A percentile compares a stretch with the other conserved stretches of the same genome.
These are phyloP conservation scores for Ulota crispa DNA, from an alignment of 225 moss, liverwort and hornwort species.

Conservation along the genomic window DNA sequence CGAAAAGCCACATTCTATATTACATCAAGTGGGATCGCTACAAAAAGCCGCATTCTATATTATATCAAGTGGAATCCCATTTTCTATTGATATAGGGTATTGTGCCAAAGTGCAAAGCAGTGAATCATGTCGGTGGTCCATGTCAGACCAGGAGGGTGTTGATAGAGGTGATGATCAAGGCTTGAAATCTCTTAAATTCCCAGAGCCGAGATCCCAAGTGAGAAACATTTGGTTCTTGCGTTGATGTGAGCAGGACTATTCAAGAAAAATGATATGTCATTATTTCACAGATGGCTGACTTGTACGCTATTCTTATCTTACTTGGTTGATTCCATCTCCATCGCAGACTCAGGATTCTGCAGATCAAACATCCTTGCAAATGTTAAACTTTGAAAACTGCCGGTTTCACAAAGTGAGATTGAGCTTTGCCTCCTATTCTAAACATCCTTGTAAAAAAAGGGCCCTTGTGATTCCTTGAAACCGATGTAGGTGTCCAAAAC, in stretches of 20 bases:
- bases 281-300: neutral
- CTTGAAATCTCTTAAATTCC: neutral
- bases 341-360: conserved; percentile 36
- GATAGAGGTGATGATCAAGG: neutral
- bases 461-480: neutral
- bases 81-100: neutral
- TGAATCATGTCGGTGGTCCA: neutral
- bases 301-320: neutral
- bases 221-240: neutral
- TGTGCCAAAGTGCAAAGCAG: neutral
- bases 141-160: neutral
- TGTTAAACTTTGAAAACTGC: neutral
- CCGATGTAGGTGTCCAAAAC: neutral
- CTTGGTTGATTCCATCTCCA: conserved; percentile 25
- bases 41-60: too few species aligned
- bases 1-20: too few species aligned
- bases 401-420: neutral
- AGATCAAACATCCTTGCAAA: neutral
- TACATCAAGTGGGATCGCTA: too few species aligned
- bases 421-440: neutral
- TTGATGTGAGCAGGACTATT: neutral
- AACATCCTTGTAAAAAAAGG: too few species aligned
- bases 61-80: neutral
- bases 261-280: neutral
- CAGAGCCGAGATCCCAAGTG: neutral